Conservation (phyloP, 805 yeast genomes). For the Yamadazyma philogaea region DNA sequence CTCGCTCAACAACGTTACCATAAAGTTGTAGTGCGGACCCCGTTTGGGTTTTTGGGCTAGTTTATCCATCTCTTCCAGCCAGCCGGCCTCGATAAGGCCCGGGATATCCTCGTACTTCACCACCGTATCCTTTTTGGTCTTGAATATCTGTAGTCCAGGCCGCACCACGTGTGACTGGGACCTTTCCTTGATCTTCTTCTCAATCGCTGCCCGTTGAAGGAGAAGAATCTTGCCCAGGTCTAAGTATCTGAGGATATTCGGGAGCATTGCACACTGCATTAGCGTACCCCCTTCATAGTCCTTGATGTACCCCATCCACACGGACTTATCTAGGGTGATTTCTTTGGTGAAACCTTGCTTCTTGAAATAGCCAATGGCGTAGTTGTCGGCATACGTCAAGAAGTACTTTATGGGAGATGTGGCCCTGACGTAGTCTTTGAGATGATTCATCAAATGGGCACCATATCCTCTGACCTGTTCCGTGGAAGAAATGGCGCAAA, state of each 20-base stretch:
- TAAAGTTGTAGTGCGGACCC: slow-evolving; percentile 90
- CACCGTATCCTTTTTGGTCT: slow-evolving; percentile 39
- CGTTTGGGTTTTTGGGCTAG: slow-evolving; percentile 92
- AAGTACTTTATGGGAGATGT: slow-evolving; percentile 54
- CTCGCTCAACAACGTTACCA: slow-evolving; percentile 85
- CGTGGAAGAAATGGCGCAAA: slow-evolving; percentile 95
- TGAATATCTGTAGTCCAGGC: slow-evolving; percentile 76
- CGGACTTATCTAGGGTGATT: slow-evolving; percentile 74
- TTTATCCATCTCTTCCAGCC: slow-evolving; percentile 98
- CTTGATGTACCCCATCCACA: slow-evolving; percentile 98
- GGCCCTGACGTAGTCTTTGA: slow-evolving; percentile 89
- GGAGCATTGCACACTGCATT: slow-evolving; percentile 96
- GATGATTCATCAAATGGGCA: slow-evolving; percentile 96
- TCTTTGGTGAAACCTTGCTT: slow-evolving; percentile 98
- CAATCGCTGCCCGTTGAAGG: slow-evolving; percentile 87
- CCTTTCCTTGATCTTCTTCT: slow-evolving; percentile 74
- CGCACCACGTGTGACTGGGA: slow-evolving; percentile 78
- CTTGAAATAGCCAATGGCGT: slow-evolving; percentile 97
- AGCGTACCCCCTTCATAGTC: slow-evolving; percentile 99
- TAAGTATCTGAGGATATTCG: slow-evolving; percentile 72
- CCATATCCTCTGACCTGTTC: slow-evolving; percentile 99
- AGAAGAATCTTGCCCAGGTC: slow-evolving; percentile 84
- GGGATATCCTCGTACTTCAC: slow-evolving; percentile 83
- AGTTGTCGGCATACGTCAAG: slow-evolving; percentile 78
- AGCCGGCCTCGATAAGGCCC: slow-evolving; percentile 89